phyloP scores from a whole-genome alignment of 768 basidiomycete genomes.

The Trichaptum fuscoviolaceum region DNA sequence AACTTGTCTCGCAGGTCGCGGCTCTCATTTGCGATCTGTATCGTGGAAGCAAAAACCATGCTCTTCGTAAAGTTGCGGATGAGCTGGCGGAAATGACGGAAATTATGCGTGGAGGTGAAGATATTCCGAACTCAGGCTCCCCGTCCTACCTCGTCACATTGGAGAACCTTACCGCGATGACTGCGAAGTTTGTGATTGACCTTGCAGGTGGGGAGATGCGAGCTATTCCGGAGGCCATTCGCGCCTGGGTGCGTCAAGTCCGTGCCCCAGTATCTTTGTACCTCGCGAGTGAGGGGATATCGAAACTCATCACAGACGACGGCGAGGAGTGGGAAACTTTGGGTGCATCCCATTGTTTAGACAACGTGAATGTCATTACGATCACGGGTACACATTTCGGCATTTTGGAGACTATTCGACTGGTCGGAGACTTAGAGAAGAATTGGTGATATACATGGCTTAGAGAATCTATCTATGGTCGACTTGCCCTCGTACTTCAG shows the following conservation, averaged over 20 bases:
- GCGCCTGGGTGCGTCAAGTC: background rate
- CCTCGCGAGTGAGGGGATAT: background rate
- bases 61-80: background rate
- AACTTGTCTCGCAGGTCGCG: background rate
- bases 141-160: background rate
- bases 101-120: background rate
- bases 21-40: background rate
- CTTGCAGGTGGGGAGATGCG: background rate
- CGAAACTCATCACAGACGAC: background rate
- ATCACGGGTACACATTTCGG: background rate
- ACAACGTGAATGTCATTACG: background rate
- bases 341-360: background rate
- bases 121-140: too few relatives aligned
- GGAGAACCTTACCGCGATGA: background rate
- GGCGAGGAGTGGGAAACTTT: background rate
- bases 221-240: background rate
- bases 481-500: too few relatives aligned
- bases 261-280: background rate
- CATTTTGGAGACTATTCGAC: background rate
- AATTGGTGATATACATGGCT: background rate
- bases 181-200: background rate
- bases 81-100: background rate
- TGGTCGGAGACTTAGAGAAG: background rate
- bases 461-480: too few relatives aligned
- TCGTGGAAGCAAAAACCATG: background rate